Base-by-base conservation (phyloP, 1,284 basidiomycete genomes). In the Chalciporus sp. region DNA sequence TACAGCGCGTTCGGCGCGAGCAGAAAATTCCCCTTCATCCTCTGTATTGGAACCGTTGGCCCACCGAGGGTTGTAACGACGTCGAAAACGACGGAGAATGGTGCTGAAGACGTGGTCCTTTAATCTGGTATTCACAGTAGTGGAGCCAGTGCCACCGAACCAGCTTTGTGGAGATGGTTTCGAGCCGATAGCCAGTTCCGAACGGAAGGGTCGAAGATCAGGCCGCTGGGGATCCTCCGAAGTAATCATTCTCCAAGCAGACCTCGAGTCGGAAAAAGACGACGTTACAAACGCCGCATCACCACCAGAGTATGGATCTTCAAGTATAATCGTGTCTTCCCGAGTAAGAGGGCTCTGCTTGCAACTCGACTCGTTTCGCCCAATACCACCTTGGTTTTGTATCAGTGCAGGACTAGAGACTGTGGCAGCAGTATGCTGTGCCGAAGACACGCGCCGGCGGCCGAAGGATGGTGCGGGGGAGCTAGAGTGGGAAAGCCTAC, bases 91-190 rank as follows among this genome's bases (percentile, higher is more conserved):
- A 44, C 86, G 83, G 55, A 97, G 75, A 29, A 97, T 85, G 12
- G 90, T 90, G 52, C 85, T 89, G 68, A 98, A 95, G 43, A 98
- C 92, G 61, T 95, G 93, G 65, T 97, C 94, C 72, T 94, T 95
- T 55, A 98, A 76, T 69, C 85, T 91, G 41, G 90, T 93, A 70
- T 98, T 97, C 52, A 97, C 94, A 43, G 87, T 84, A 2, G 95
- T 97, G 14, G 91, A 93, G 1, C 95, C 95, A 1, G 86, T 91
- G 3, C 95, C 95, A 37, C 89, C 90, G 62, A 91, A 93, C 79
- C 79, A 78, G 56, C 81, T 67, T 16, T 62, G 77, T 11, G 77
- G 55, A 20, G 53, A 72, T 28, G 72, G 75, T 14, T 70, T 66
- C 9, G 61, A 63, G 11, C 59, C 63, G 9, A 73, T 51, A 9